phyloP scores from a whole-genome alignment of 352 stramenopile species.

The Phytopythium boreale region DNA sequence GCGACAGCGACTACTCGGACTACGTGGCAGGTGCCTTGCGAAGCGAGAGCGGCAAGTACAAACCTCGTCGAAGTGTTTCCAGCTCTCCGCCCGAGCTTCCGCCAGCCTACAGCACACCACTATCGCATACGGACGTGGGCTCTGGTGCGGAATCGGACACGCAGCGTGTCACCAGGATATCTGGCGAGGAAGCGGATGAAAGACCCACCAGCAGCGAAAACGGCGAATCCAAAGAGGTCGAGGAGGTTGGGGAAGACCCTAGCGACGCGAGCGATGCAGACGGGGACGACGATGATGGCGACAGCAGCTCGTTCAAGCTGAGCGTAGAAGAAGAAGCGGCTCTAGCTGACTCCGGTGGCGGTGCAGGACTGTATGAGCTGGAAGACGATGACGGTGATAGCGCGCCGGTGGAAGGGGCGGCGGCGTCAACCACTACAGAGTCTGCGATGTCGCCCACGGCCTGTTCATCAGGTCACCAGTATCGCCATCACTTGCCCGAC shows the following conservation, averaged over 20 bases:
- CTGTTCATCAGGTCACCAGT: too few relatives aligned
- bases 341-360: not conserved
- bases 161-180: not conserved
- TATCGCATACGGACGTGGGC: too few relatives aligned
- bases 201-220: constrained; percentile 2
- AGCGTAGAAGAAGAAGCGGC: constrained; percentile 6
- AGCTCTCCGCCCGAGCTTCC: not conserved
- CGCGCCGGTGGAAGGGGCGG: not conserved
- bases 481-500: not conserved
- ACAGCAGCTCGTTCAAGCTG: not conserved
- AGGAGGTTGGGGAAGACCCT: constrained; percentile 27
- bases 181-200: not conserved
- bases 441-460: not conserved
- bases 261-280: constrained; percentile 51
- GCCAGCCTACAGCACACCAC: too few relatives aligned
- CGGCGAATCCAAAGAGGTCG: constrained; percentile 12
- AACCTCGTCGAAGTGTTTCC: not conserved
- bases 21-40: constrained; percentile 29
- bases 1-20: constrained; percentile 30
- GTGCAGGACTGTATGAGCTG: not conserved
- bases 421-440: not conserved
- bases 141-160: not conserved
- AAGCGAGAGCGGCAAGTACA: not conserved
- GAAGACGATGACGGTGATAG: not conserved
- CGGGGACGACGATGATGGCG: constrained; percentile 19